These are phyloP conservation scores for Deuterostichococcus epilithicus DNA, from an alignment of 139 green algal genomes.

Conservation along the genomic window DNA sequence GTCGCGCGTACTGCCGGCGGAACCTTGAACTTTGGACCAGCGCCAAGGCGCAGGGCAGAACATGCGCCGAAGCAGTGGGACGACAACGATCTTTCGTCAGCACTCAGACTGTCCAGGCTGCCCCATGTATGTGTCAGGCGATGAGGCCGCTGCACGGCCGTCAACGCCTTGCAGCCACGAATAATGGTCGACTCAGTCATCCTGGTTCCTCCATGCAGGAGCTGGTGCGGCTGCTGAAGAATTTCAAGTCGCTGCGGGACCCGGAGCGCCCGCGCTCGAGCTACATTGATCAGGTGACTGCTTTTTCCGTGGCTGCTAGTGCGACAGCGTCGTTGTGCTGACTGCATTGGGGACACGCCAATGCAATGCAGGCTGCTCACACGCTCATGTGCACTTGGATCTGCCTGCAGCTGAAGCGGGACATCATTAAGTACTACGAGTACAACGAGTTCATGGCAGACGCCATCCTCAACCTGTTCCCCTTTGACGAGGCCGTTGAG, in stretches of 20 bases:
- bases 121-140: neutral
- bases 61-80: neutral
- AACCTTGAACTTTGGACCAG: too few species aligned
- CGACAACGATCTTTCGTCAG: neutral
- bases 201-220: too few species aligned
- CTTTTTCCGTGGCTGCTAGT: neutral
- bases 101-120: neutral
- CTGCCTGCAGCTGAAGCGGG: constrained; percentile 61
- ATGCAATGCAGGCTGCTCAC: neutral
- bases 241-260: constrained; percentile 66
- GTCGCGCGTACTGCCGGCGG: too few species aligned
- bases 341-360: neutral
- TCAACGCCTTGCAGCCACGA: constrained; percentile 43
- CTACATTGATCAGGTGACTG: constrained; percentile 69
- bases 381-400: neutral
- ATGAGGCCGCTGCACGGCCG: constrained; percentile 3
- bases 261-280: constrained; percentile 43
- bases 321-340: neutral
- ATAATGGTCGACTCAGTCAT: too few species aligned
- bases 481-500: constrained; percentile 69
- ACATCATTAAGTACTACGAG: constrained; percentile 88
- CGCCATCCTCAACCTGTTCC: constrained; percentile 69
- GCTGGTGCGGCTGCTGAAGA: constrained; percentile 71
- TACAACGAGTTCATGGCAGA: constrained; percentile 97
- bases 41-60: neutral